Base-by-base conservation (phyloP, 106 monocot species). In the Ottelia alismoides region DNA sequence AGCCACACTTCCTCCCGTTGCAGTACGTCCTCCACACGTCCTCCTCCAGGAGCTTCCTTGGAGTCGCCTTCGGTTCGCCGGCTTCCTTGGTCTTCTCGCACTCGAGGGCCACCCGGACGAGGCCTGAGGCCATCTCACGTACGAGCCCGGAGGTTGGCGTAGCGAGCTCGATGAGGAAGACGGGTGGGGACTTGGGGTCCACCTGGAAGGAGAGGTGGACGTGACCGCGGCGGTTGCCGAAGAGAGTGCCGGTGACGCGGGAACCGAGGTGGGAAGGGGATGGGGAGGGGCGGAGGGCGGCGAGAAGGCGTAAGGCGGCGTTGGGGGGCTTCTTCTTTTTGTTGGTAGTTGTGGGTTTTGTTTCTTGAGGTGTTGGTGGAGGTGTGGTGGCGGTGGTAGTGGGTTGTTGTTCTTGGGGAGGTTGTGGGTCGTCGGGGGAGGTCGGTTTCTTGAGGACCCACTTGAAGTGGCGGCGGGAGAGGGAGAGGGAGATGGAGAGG, bases 131-230 rank as follows among this genome's bases (percentile, higher is more conserved):
- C 78, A 78, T 78, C 64, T 78, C 78, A 17, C 59, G 45, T 18
- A 78, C 78, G 17, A 78, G 78, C n/a, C 60, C 53, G 65, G 45
- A 31, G 26, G 78, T 78, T 9, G 63, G 64, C 19, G 72, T 64
- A 25, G 72, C 73, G 52, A 78, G 63, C 73, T 78, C 78, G 30
- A 78, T 25, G 26, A 78, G 59, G 11, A 67, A 30, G 11, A 53
- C 63, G 1, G 79, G 85, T 54, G 51, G 22, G 49, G 53, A 16
- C 47, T 62, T 76, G 25, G 80, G 46, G 47, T 76, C 76, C 6
- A 30, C 31, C 62, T 85, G 85, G 70, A 85, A 79, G 1, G 80
- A 72, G 53, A 85, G 56, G 55, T 73, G 79, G 14, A 76, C 73
- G 66, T 76, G 79, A 0, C 85, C 85, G 23, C 70, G 62, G 26